phyloP scores from a whole-genome alignment of 305 asterid species.

The Fraxinus greggii region DNA sequence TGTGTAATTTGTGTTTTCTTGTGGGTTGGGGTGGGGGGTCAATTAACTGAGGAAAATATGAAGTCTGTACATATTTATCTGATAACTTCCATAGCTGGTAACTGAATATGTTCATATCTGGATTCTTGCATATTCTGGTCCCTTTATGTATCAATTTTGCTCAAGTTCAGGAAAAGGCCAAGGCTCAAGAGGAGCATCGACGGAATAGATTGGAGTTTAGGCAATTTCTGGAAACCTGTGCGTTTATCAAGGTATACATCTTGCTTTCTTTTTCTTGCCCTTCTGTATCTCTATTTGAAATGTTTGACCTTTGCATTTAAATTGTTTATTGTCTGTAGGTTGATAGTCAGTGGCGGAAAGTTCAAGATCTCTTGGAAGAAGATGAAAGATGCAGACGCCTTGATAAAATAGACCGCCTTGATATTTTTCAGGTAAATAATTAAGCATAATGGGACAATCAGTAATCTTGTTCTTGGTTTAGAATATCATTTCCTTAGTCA shows the following conservation, averaged over 20 bases:
- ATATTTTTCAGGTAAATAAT: constrained; percentile 74
- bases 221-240: constrained; percentile 83
- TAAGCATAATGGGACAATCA: constrained; percentile 17
- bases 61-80: neutral
- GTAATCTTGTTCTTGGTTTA: neutral
- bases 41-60: neutral
- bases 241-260: constrained; percentile 67
- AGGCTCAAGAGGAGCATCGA: constrained; percentile 87
- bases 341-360: constrained; percentile 97
- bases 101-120: neutral
- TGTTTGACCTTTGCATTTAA: neutral
- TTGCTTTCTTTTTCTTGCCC: constrained; percentile 15
- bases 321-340: constrained; percentile 46
- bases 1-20: neutral
- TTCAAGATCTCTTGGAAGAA: constrained; percentile 91
- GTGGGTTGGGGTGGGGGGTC: neutral
- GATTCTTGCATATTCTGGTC: neutral
- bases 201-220: constrained; percentile 68
- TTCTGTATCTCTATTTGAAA: constrained; percentile 12
- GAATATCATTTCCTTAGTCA: constrained; percentile 7
- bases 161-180: constrained; percentile 75
- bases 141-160: neutral
- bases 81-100: neutral
- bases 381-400: constrained; percentile 91
- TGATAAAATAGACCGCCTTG: constrained; percentile 86